Evolutionary conservation across 768 basidiomycete genomes (phyloP).

Genomic region (Mycena vulgaris): DNA sequence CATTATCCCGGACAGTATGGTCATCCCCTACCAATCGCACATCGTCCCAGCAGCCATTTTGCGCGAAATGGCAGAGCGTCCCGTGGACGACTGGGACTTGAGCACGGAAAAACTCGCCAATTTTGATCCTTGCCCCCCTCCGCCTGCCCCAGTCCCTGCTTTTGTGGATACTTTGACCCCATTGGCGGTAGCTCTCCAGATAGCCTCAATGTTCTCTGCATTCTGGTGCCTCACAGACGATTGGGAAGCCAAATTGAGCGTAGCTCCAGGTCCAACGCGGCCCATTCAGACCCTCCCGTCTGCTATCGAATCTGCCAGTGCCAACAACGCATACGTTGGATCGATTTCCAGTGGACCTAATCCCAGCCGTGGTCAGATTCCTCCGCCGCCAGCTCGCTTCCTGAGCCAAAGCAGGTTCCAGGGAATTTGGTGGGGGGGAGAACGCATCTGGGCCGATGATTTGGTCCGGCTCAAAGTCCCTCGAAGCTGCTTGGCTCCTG

Average conservation of each 20-base stretch:
- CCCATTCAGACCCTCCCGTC: slow-evolving; percentile 50
- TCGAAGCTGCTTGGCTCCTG: slow-evolving; percentile 76
- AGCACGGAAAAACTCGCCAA: slow-evolving; percentile 54
- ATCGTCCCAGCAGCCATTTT: slow-evolving; percentile 69
- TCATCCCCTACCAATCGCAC: slow-evolving; percentile 85
- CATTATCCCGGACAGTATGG: slow-evolving; percentile 66
- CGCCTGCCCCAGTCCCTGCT: slow-evolving; percentile 37
- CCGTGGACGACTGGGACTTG: slow-evolving; percentile 58
- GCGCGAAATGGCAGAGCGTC: slow-evolving; percentile 60
- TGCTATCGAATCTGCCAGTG: slow-evolving; percentile 63
- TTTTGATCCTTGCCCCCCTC: slow-evolving; percentile 68
- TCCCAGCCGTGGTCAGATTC: slow-evolving; percentile 7
- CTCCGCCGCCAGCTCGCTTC: slow-evolving; percentile 42
- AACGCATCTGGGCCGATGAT: slow-evolving; percentile 91
- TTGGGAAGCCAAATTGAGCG: slow-evolving; percentile 71
- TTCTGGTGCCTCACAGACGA: slow-evolving; percentile 85
- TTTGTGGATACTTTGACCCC: slow-evolving; percentile 73
- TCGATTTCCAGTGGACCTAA: slow-evolving; percentile 38
- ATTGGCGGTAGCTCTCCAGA: slow-evolving; percentile 81
- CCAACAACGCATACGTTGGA: slow-evolving; percentile 57
- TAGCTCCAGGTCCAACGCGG: slow-evolving; percentile 49
- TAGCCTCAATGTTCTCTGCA: slow-evolving; percentile 71
- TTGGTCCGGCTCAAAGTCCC: slow-evolving; percentile 84
- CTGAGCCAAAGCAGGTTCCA: slow-evolving; percentile 75
- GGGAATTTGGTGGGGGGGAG: slow-evolving; percentile 92